Conservation (phyloP, 805 yeast genomes). For the Candida bentonensis region DNA sequence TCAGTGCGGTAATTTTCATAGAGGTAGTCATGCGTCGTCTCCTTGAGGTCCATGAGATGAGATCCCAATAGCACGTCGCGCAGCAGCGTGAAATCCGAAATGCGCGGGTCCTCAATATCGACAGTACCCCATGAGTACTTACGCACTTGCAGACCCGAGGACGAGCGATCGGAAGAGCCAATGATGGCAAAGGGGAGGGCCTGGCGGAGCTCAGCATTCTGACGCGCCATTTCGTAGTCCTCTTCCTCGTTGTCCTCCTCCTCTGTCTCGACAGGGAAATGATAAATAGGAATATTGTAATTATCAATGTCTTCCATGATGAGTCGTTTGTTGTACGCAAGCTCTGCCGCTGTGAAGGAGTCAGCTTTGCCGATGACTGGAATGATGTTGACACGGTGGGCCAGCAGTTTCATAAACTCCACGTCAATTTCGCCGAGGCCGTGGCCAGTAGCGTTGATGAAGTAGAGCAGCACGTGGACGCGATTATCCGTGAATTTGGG, state of each 20-base stretch:
- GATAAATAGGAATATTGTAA: constrained; percentile 57
- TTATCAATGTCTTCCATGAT: constrained; percentile 63
- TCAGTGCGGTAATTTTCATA: constrained; percentile 87
- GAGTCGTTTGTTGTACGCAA: constrained; percentile 56
- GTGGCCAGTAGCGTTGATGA: constrained; percentile 48
- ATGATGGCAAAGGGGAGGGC: constrained; percentile 55
- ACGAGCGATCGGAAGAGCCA: constrained; percentile 22
- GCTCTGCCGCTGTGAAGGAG: constrained; percentile 66
- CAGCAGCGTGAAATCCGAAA: constrained; percentile 67
- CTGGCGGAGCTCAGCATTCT: constrained; percentile 43
- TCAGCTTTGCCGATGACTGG: constrained; percentile 83
- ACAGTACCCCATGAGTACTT: constrained; percentile 49
- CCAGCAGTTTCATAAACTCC: constrained; percentile 61
- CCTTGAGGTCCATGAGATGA: constrained; percentile 79
- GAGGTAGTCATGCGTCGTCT: constrained; percentile 70
- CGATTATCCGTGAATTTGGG: constrained; percentile 59
- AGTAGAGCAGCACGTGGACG: constrained; percentile 66
- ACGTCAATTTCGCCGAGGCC: constrained; percentile 59
- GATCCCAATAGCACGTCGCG: constrained; percentile 70
- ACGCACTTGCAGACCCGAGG: constrained; percentile 30
- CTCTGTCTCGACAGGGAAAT: constrained; percentile 49
- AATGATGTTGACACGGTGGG: constrained; percentile 67
- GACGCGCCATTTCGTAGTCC: constrained; percentile 29
- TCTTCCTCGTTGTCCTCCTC: constrained; percentile 42
- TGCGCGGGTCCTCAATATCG: constrained; percentile 53